Base-by-base conservation (phyloP, 805 yeast genomes). In the Kuraishia piskuri region DNA sequence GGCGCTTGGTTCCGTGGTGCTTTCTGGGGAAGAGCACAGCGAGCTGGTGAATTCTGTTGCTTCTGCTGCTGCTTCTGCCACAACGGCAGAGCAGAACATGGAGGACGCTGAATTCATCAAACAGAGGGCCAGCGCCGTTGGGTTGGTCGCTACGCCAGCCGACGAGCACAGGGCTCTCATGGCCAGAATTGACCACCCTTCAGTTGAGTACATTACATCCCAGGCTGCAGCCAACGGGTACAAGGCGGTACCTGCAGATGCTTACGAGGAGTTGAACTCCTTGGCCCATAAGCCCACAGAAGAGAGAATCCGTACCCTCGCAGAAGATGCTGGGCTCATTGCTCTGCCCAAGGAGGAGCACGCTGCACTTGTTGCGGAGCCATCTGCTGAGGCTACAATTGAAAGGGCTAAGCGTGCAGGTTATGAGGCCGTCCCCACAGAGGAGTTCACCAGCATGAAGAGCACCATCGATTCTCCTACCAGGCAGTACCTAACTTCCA, bases 291-390 rank as follows among this genome's bases (percentile, higher is more conserved):
- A 22, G 10, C 63, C 62, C 8, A 48, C 58, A 9, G 20, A 55
- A 12, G 56, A 57, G 10, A 54, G 55, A 24, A 50, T 60, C 47
- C 51, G 53, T 6, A 37, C 52, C 4, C 57, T 56, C 44, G 61
- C 62, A 6, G 48, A 46, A 14, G 62, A 57, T 37, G 56, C 65
- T 5, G 69, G 68, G 9, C 61, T 68, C 26, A 63, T 60, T 14
- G 55, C 68, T 8, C 21, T 73, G 14, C 54, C 70, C 2, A 54
- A 50, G 45, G 62, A 55, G 20, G 71, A 65, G 4, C 67, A 66
- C n/a, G 52, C 51, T 2, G 56, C 40, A 3, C 40, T 31, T 25
- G 31, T 25, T 31, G 55, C 1, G 37, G 58, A 48, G 17, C 40
- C 40, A 12, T 31, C 17, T 31, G 14, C 17, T 7, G 40, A 31